Percentiles rank a stretch among this genome's conserved stretches.
Conservation (phyloP, 2,329 filamentous ascomycete genomes). For the Rasamsonia emersonii region DNA sequence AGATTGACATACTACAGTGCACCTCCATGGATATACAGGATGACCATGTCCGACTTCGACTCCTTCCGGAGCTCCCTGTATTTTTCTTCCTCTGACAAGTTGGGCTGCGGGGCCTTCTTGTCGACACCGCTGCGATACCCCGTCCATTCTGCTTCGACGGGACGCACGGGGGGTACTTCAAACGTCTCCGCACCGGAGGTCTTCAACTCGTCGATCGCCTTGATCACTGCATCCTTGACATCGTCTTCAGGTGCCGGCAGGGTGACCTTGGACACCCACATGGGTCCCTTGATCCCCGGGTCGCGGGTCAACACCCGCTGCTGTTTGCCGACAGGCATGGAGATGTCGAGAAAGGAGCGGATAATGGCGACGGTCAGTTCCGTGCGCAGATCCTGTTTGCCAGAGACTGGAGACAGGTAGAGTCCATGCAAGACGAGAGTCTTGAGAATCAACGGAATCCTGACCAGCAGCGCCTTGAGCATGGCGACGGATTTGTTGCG, state of each 20-base stretch:
- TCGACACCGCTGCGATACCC: constrained; percentile 32
- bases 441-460: constrained; percentile 35
- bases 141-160: constrained; percentile 40
- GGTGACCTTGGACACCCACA: constrained; percentile 70
- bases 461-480: constrained; percentile 29
- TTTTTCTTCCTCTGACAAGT: constrained; percentile 35
- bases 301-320: constrained; percentile 58
- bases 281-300: constrained; percentile 62
- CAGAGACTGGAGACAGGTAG: constrained; percentile 58
- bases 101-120: constrained; percentile 29
- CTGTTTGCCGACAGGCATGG: constrained; percentile 48
- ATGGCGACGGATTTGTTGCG: constrained; percentile 17
- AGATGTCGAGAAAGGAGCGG: constrained; percentile 52
- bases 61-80: constrained; percentile 33
- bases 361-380: constrained; percentile 64
- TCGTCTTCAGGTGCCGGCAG: constrained; percentile 49
- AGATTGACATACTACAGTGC: constrained; percentile 36
- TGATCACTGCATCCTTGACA: constrained; percentile 28
- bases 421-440: constrained; percentile 42
- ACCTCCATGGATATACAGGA: constrained; percentile 41
- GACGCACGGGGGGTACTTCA: constrained; percentile 23
- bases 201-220: constrained; percentile 32
- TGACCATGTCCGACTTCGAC: constrained; percentile 30
- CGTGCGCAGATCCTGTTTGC: constrained; percentile 70
- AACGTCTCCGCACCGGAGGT: constrained; percentile 28